Base-by-base conservation (phyloP, 352 stramenopile species). In the Globisporangium cederbergense region DNA sequence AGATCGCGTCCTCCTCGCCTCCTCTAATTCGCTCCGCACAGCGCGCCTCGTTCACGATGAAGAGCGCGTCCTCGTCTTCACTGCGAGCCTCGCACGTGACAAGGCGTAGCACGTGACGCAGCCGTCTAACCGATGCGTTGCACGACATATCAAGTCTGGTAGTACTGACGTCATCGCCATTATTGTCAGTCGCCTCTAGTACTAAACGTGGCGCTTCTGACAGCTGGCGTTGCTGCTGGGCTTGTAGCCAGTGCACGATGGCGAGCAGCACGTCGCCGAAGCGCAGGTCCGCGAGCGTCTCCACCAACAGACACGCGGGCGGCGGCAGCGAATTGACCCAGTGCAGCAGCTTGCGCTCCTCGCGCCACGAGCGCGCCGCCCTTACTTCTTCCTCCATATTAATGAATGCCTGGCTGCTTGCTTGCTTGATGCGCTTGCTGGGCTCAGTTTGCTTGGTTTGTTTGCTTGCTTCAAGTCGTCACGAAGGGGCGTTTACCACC, bases 281-380 rank as follows among this genome's bases (percentile, higher is more conserved):
- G 45, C 81, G 79, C 58, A 92, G 61, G 25, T 87, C 81, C 1
- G 55, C 61, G 16, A 90, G 73, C 3, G 75, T 64, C 9, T 86
- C 79, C 4, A 92, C 78, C 22, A 92, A 62, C 60, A 89, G 65
- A 61, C 83, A 90, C 50, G 67, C 72, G 14, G 79, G 73, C 16
- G 88, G 60, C 14, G 81, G 83, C 52, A 90, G 63, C 32, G 83
- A 90, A 68, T 92, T 92, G 55, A 92, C 57, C 81, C 81, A 92
- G 56, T 92, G 83, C 47, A 92, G 60, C 42, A 89, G 66, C 65
- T 84, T 68, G 22, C 81, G 78, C 55, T 40, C 32, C 16, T 57
- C 34, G 34, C 10, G 6, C 34, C 36, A 40, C 3, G 47, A 3
- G 22, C 9, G 38, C 14, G 4, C 25, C n/a, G 13, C 10, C n/a